A percentile compares a stretch with the other conserved stretches of the same genome.
Evolutionary conservation across 2,329 filamentous ascomycete species (phyloP).

Genomic region (Paecilomyces variotii): DNA sequence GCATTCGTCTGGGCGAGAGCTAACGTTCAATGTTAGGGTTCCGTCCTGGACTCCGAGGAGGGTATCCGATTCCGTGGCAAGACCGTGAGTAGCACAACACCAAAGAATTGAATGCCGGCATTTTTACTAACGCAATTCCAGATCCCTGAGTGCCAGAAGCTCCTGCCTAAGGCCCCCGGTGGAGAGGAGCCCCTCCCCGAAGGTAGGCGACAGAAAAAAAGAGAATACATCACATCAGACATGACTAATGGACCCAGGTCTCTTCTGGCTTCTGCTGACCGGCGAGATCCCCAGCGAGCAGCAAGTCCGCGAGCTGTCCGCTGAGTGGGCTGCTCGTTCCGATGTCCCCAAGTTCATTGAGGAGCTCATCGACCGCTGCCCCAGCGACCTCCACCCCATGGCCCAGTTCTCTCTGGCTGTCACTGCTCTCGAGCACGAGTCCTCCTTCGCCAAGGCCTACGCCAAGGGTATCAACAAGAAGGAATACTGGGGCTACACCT

Average conservation of each 20-base stretch:
- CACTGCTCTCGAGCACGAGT: slow-evolving; percentile 96
- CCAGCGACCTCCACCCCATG: slow-evolving; percentile 98
- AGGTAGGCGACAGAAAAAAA: slow-evolving; percentile 44
- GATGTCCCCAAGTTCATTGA: slow-evolving; percentile 96
- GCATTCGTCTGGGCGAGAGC: not conserved
- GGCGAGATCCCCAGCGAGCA: slow-evolving; percentile 96
- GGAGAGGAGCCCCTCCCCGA: slow-evolving; percentile 96
- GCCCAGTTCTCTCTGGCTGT: slow-evolving; percentile 98
- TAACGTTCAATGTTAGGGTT: slow-evolving; percentile 47
- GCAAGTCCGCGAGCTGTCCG: slow-evolving; percentile 95
- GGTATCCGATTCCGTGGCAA: slow-evolving; percentile 99
- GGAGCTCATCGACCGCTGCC: slow-evolving; percentile 99
- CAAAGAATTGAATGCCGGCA: not conserved
- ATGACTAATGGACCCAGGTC: slow-evolving; percentile 47
- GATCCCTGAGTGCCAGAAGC: slow-evolving; percentile 96
- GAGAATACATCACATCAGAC: not conserved
- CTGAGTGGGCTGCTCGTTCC: slow-evolving; percentile 97
- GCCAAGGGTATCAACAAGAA: slow-evolving; percentile 99
- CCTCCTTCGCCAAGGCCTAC: slow-evolving; percentile 95
- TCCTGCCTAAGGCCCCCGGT: slow-evolving; percentile 93
- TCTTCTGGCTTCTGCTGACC: slow-evolving; percentile 99
- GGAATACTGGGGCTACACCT: slow-evolving; percentile 99
- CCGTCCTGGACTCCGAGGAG: slow-evolving; percentile 96
- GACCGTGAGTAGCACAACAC: slow-evolving; percentile 50
- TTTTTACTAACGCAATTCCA: slow-evolving; percentile 23